Base-by-base conservation (phyloP, 805 yeast species). In the Aciculoconidium aculeatum region DNA sequence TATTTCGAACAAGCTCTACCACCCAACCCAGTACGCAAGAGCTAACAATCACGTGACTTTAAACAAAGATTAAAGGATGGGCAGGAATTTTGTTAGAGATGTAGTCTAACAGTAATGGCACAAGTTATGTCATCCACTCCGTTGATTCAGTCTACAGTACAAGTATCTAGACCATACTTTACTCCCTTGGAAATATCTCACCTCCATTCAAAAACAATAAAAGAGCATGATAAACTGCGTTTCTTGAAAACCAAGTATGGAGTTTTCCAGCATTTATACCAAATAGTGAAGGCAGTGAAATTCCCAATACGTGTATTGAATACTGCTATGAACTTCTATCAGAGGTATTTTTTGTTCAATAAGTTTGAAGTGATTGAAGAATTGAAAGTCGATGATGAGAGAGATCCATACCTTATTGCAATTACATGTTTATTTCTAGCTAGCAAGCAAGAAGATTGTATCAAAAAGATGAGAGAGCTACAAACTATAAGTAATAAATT, bases 401-500 rank as follows among this genome's bases (percentile, higher is more conserved):
- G 47, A 23, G 63, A 69, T 30, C 74, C 77, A 24, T 66, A 65
- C 39, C 77, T 79, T 24, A 70, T 83, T n/a, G 83, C 84, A 0
- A 54, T 79, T 6, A 70, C 90, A 7, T 70, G 86, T 31, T 49
- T 87, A 6, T 71, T 82, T 34, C 59, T 84, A 10, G 81, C 95
- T 3, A 62, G 79, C 23, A 85, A 87, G 51, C 75, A 77, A 39
- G 94, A 84, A 46, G 96, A 87, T 47, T 83, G 87, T 23, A 78
- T 86, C 23, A 86, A 85, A 50, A 81, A 81, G 42, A 51, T 80
- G 10, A 65, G 74, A 30, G 84, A 81, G 25, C 66, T 86, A 8
- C 68, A 79, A 25, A 51, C 55, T 3, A 73, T 67, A 10, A 71
- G 71, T 18, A 62, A 67, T 45, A 60, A 50, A 42, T 40, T 55